phyloP scores from a whole-genome alignment of 768 basidiomycete genomes.

The Leucosporidium creatinivorum region DNA sequence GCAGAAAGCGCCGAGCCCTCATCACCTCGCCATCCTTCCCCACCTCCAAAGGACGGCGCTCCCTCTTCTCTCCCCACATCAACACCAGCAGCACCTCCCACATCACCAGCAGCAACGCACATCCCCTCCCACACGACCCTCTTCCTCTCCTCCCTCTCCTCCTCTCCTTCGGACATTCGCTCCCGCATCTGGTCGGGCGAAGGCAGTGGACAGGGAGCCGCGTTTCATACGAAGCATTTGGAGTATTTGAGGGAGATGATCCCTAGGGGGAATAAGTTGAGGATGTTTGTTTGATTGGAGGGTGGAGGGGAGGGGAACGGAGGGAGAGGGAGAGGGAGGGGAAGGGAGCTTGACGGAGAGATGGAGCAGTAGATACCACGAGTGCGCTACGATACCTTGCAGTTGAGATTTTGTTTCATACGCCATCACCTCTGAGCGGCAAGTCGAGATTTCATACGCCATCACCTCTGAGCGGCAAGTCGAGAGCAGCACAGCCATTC shows the following conservation, averaged over 20 bases:
- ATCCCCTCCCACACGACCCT: neutral
- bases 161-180: slow-evolving; percentile 66
- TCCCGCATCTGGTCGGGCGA: slow-evolving; percentile 63
- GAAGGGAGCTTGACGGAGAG: too few relatives aligned
- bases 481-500: too few relatives aligned
- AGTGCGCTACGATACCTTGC: too few relatives aligned
- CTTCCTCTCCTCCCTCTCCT: neutral
- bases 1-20: slow-evolving; percentile 19
- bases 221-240: slow-evolving; percentile 74
- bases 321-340: too few relatives aligned
- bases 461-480: too few relatives aligned
- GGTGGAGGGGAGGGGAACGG: neutral
- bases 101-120: neutral
- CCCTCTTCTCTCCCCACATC: neutral
- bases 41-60: neutral
- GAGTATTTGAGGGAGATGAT: slow-evolving; percentile 72
- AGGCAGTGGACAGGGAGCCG: slow-evolving; percentile 72
- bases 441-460: too few relatives aligned
- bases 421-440: too few relatives aligned
- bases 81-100: neutral
- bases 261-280: slow-evolving; percentile 25
- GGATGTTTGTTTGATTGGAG: slow-evolving; percentile 17
- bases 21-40: neutral
- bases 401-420: too few relatives aligned
- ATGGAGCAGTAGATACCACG: too few relatives aligned